These are phyloP conservation scores for Pseudogymnoascus sp. DNA, from an alignment of 2,329 filamentous ascomycete genomes.

Conservation along the genomic window DNA sequence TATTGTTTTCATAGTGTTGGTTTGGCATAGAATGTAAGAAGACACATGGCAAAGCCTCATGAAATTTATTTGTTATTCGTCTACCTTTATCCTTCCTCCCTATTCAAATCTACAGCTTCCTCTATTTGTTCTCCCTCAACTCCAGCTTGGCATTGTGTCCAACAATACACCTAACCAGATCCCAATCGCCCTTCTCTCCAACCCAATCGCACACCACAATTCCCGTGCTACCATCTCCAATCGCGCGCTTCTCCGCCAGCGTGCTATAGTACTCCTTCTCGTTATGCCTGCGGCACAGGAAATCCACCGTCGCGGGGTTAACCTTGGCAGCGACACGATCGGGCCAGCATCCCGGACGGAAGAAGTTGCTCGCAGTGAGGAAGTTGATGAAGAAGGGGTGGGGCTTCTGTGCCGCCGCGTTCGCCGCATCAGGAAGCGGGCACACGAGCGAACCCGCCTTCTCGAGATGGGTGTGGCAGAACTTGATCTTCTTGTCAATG, in stretches of 20 bases:
- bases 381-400: conserved; percentile 82
- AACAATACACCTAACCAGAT: conserved; percentile 76
- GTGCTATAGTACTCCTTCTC: conserved; percentile 34
- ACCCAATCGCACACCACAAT: conserved; percentile 94
- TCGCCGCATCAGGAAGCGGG: conserved; percentile 36
- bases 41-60: conserved; percentile 1
- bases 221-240: conserved; percentile 71
- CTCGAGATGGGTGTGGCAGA: conserved; percentile 67
- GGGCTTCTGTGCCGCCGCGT: conserved; percentile 17
- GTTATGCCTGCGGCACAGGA: conserved; percentile 50
- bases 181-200: conserved; percentile 80
- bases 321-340: conserved; percentile 81
- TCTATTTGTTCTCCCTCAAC: conserved; percentile 26
- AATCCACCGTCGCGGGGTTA: conserved; percentile 66
- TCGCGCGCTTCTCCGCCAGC: conserved; percentile 28
- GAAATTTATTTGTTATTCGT: conserved; percentile 5
- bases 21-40: conserved; percentile 6
- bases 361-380: conserved; percentile 86
- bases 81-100: not conserved
- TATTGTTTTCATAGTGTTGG: conserved; percentile 10
- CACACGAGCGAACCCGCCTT: conserved; percentile 52
- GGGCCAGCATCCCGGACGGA: conserved; percentile 86
- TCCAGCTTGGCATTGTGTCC: conserved; percentile 76
- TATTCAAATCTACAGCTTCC: not conserved
- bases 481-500: conserved; percentile 73